Evolutionary conservation across 495 filamentous ascomycete genomes (phyloP), one percentile per base, ranked within the genome.

Genomic region (Trichocladium uniseriatum): DNA sequence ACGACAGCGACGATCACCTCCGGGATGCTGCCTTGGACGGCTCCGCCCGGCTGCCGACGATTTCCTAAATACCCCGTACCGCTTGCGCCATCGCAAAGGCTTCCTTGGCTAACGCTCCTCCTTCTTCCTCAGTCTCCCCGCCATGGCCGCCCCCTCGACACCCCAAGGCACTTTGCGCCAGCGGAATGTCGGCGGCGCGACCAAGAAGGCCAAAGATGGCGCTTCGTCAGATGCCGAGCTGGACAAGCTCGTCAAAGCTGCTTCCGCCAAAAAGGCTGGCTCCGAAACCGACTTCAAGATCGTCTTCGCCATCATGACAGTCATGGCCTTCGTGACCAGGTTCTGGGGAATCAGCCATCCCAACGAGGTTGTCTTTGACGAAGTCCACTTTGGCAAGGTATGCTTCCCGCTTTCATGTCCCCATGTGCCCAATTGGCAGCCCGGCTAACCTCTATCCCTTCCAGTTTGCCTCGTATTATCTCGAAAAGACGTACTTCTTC

Each of bases 381-480:
- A 99, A 69, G 92, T 99, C 39, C 92, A 99, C 69, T 99, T 99
- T 68, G 92, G 92, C 71, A 99, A 99, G 84, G 92, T 95, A 76
- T 55, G 75, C 48, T 19, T 20, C 45, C 29, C 48, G 27, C 46
- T 22, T 15, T 11, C 31, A 3, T 18, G 43, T 35, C 2, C 34
- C 36, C 36, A 22, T 20, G 43, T 35, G 2, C 34, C 36, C 36
- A 22, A 18, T 37, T 53, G 34, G n/a, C 24, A 3, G 1, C 24
- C 7, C 20, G 2, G 20, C 55, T 59, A 34, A 61, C 52, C 11
- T 21, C 19, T 9, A 8, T 34, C 10, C 43, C 9, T 29, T 21
- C 13, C 45, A 95, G 89, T 95, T 95, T 61, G 89, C 89, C 48
- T 94, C 88, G 13, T 94, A 96, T 69, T 99, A 99, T 62, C 82